These are phyloP conservation scores for Lenwebbia sp. DNA, from an alignment of 345 rosid genomes.

Conservation along the genomic window DNA sequence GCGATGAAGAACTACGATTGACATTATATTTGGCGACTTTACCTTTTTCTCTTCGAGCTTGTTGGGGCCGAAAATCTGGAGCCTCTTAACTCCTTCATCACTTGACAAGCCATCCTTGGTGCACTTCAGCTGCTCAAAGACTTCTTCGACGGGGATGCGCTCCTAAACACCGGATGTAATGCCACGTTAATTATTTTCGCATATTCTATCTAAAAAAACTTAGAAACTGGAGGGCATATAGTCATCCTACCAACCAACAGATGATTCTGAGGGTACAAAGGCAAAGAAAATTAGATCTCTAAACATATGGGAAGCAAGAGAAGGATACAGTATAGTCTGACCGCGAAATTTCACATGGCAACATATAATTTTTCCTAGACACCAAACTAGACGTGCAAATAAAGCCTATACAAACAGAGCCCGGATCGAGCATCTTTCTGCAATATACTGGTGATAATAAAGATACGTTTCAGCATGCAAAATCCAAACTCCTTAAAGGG, in stretches of 20 bases:
- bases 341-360: not conserved
- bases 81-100: constrained; percentile 71
- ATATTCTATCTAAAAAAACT: not conserved
- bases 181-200: not conserved
- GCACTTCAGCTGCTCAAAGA: constrained; percentile 72
- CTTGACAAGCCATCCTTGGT: constrained; percentile 56
- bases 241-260: not conserved
- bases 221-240: not conserved
- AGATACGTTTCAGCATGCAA: not conserved
- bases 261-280: not conserved
- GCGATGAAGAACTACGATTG: not conserved
- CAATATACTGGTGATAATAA: not conserved
- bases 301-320: not conserved
- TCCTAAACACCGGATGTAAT: constrained; percentile 25
- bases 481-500: not conserved
- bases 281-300: not conserved
- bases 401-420: not conserved
- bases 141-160: constrained; percentile 67
- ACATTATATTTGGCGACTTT: not conserved
- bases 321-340: not conserved
- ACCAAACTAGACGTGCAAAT: not conserved
- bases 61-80: constrained; percentile 65
- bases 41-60: constrained; percentile 75
- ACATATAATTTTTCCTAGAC: not conserved
- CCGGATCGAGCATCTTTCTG: not conserved